These are phyloP conservation scores for Circinella minor DNA, from an alignment of 371 early-diverging fungal species.

Conservation along the genomic window DNA sequence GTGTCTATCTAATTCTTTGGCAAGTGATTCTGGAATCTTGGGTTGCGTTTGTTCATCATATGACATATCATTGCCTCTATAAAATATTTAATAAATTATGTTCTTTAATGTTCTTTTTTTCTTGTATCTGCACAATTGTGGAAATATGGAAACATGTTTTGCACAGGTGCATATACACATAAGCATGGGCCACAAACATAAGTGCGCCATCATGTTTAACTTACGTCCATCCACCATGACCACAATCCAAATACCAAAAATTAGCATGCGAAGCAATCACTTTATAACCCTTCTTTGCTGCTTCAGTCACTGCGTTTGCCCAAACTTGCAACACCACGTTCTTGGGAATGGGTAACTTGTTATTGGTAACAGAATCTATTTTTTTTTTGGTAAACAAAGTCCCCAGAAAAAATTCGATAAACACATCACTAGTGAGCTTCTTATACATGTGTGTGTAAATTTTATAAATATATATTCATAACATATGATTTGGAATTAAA, in stretches of 20 bases:
- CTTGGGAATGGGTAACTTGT: conserved; percentile 48
- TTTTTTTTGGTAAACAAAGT: background rate
- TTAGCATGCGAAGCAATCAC: conserved; percentile 63
- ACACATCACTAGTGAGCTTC: too few relatives aligned
- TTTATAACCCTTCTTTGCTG: conserved; percentile 58
- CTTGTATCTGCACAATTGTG: background rate
- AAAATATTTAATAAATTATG: background rate
- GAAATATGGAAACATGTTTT: too few relatives aligned
- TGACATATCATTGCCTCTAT: conserved; percentile 40
- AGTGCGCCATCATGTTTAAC: background rate
- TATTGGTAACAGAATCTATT: conserved; percentile 44
- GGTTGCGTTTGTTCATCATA: conserved; percentile 49
- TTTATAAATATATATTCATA: background rate
- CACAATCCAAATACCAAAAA: conserved; percentile 77
- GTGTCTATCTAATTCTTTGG: conserved; percentile 27
- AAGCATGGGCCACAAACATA: too few relatives aligned
- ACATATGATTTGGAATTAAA: background rate
- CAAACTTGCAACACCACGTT: conserved; percentile 68
- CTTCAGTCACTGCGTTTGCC: conserved; percentile 50
- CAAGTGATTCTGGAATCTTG: conserved; percentile 24
- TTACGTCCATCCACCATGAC: conserved; percentile 66
- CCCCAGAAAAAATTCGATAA: background rate
- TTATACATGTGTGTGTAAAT: too few relatives aligned
- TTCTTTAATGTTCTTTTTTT: background rate
- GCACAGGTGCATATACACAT: too few relatives aligned